Percentiles rank a stretch among this genome's conserved stretches.
These are phyloP conservation scores for Quercus tomentella DNA, from an alignment of 331 rosid species.

Conservation along the genomic window DNA sequence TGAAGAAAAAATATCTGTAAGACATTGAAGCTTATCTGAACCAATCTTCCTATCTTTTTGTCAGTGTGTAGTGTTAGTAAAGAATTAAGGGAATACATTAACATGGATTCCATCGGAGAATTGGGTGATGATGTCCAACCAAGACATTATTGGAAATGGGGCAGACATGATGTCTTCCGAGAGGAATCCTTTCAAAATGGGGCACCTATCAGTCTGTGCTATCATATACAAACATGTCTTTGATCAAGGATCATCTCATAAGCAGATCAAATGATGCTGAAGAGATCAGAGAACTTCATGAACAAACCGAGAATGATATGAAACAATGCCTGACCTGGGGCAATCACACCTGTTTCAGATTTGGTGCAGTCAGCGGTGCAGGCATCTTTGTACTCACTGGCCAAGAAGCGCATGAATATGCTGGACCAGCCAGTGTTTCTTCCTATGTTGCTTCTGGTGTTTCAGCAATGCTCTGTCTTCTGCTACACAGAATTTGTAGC, in stretches of 20 bases:
- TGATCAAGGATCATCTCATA: slow-evolving; percentile 40
- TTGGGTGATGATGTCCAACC: slow-evolving; percentile 19
- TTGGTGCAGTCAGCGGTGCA: slow-evolving; percentile 65
- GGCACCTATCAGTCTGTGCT: slow-evolving; percentile 25
- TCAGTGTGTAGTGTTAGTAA: not conserved
- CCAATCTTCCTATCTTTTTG: not conserved
- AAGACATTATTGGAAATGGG: slow-evolving; percentile 70
- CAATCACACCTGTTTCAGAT: slow-evolving; percentile 80
- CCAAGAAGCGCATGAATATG: slow-evolving; percentile 34
- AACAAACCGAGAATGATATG: slow-evolving; percentile 45
- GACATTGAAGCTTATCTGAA: not conserved
- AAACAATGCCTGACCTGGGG: slow-evolving; percentile 63
- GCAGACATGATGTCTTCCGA: slow-evolving; percentile 74
- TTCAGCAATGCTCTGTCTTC: slow-evolving; percentile 70
- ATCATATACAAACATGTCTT: slow-evolving; percentile 20
- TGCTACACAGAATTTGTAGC: slow-evolving; percentile 83
- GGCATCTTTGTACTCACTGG: slow-evolving; percentile 82
- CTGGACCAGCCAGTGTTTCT: slow-evolving; percentile 68
- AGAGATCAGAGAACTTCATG: slow-evolving; percentile 22
- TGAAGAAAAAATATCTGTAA: not conserved
- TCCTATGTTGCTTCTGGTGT: slow-evolving; percentile 58
- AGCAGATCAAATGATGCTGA: slow-evolving; percentile 41
- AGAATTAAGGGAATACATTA: not conserved
- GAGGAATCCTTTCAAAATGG: slow-evolving; percentile 56
- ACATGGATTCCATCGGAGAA: slow-evolving; percentile 11